Conservation (phyloP, 805 yeast genomes). For the Blastobotrys muscicola region DNA sequence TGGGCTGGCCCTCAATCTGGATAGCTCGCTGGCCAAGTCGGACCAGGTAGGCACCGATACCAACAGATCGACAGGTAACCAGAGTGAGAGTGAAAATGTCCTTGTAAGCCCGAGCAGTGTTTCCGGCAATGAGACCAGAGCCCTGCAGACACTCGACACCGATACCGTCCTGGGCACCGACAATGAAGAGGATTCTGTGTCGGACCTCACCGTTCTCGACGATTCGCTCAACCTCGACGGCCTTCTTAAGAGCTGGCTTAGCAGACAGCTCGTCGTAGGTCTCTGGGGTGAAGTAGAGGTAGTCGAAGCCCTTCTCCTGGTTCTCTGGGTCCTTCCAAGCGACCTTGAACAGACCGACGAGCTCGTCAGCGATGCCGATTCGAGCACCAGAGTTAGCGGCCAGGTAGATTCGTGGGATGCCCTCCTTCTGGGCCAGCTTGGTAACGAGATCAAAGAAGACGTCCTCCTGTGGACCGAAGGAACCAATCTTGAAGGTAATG, state of each 20-base stretch:
- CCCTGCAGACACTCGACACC: conserved; percentile 99
- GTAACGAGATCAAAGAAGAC: conserved; percentile 86
- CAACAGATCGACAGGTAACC: conserved; percentile 99
- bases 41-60: conserved; percentile 98
- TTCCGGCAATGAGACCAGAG: conserved; percentile 98
- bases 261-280: conserved; percentile 44
- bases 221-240: conserved; percentile 64
- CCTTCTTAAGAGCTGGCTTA: conserved; percentile 26
- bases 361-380: conserved; percentile 95
- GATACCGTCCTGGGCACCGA: conserved; percentile 92
- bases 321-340: conserved; percentile 78
- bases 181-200: conserved; percentile 68
- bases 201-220: conserved; percentile 84
- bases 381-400: conserved; percentile 99
- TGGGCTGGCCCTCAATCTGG: conserved; percentile 98
- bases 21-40: conserved; percentile 98
- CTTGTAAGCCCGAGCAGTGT: conserved; percentile 93
- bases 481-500: conserved; percentile 96
- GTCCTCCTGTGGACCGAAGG: conserved; percentile 97
- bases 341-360: conserved; percentile 79
- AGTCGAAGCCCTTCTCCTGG: conserved; percentile 81
- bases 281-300: conserved; percentile 71
- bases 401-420: conserved; percentile 90
- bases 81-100: conserved; percentile 96
- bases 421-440: conserved; percentile 78